A percentile compares a stretch with the other conserved stretches of the same genome.
These are phyloP conservation scores for Botryotinia narcissicola DNA, from an alignment of 2,329 filamentous ascomycete genomes.

Conservation along the genomic window DNA sequence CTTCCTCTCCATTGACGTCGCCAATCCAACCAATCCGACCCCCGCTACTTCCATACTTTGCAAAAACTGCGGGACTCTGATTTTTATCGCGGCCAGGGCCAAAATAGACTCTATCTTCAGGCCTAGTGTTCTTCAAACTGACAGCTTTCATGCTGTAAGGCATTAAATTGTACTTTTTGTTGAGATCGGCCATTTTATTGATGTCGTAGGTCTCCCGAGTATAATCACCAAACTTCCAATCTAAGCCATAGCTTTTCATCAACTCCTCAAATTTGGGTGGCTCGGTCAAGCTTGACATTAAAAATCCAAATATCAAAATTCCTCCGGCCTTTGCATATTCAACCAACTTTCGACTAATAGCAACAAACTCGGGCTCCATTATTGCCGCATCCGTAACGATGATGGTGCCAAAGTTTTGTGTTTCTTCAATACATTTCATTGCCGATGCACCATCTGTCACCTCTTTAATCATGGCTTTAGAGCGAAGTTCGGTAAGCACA, in stretches of 20 bases:
- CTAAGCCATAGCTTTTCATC: not conserved
- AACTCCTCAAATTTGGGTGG: not conserved
- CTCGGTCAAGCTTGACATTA: rapidly evolving
- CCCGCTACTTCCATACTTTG: not conserved
- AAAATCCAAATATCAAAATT: not conserved
- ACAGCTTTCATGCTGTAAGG: not conserved
- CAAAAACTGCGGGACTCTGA: not conserved
- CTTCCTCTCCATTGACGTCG: not conserved
- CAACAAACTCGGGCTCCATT: not conserved
- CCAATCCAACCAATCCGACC: not conserved
- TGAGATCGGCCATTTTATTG: not conserved
- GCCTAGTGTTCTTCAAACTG: not conserved
- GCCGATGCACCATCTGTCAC: not conserved
- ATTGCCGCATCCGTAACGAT: not conserved
- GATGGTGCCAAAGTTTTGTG: not conserved
- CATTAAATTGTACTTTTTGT: not conserved
- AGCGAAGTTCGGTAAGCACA: not conserved
- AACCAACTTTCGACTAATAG: not conserved
- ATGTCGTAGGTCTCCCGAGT: not conserved
- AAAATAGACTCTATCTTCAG: not conserved
- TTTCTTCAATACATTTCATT: not conserved
- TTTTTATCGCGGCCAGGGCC: not conserved
- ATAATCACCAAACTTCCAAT: not conserved
- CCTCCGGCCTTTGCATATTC: not conserved
- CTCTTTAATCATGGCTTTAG: not conserved